Percentiles rank a stretch among this genome's conserved stretches.
These are phyloP conservation scores for Holtermannia corniformis DNA, from an alignment of 768 basidiomycete species.

Conservation along the genomic window DNA sequence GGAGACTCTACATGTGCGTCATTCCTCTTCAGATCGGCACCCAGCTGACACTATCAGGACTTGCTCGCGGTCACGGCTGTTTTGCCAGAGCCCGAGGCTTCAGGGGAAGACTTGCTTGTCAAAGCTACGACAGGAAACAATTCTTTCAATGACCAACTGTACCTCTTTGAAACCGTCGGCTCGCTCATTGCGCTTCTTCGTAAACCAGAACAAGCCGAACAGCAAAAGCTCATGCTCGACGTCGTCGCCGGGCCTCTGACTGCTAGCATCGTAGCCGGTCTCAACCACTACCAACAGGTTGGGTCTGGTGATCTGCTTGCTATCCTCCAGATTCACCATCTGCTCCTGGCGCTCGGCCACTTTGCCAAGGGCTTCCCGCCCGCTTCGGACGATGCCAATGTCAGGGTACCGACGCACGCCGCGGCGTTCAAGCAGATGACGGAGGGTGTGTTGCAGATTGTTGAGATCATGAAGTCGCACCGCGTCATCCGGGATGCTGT, in stretches of 20 bases:
- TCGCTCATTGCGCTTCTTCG: conserved; percentile 64
- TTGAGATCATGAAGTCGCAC: conserved; percentile 79
- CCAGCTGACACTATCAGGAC: conserved; percentile 48
- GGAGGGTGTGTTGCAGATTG: conserved; percentile 72
- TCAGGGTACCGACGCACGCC: conserved; percentile 42
- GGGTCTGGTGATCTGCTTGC: conserved; percentile 59
- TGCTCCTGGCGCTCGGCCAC: conserved; percentile 87
- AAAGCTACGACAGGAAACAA: conserved; percentile 68
- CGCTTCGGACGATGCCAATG: conserved; percentile 54
- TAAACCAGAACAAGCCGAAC: conserved; percentile 52
- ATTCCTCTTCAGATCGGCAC: conserved; percentile 42
- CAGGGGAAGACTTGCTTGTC: conserved; percentile 55
- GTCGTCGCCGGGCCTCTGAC: conserved; percentile 75
- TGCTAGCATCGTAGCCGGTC: conserved; percentile 50
- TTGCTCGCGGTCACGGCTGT: conserved; percentile 64
- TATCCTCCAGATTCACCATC: conserved; percentile 82
- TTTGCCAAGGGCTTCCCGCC: conserved; percentile 96
- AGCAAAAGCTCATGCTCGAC: conserved; percentile 53
- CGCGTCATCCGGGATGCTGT: conserved; percentile 88
- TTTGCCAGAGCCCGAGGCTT: conserved; percentile 65
- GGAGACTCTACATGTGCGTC: conserved; percentile 44
- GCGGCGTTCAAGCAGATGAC: conserved; percentile 65
- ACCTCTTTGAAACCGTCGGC: conserved; percentile 87
- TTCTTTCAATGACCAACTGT: conserved; percentile 79
- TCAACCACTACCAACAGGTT: conserved; percentile 51